Conservation (phyloP, 352 stramenopile species). For the Phytophthora ramorum region DNA sequence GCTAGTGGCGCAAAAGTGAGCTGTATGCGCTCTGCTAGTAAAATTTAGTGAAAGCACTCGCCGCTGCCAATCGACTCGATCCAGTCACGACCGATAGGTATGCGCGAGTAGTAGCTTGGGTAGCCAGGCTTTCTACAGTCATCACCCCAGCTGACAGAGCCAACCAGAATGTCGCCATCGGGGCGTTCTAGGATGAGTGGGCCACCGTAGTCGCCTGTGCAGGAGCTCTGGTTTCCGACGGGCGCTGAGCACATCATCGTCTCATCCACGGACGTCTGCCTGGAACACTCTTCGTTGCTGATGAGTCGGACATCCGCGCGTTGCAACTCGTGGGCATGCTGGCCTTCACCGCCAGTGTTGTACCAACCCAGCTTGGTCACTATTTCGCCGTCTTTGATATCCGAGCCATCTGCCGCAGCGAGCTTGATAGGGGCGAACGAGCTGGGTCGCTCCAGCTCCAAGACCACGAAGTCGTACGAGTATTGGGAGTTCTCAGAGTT, state of each 20-base stretch:
- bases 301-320: slow-evolving; percentile 48
- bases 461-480: slow-evolving; percentile 48
- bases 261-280: slow-evolving; percentile 32
- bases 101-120: slow-evolving; percentile 53
- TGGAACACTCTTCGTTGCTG: slow-evolving; percentile 38
- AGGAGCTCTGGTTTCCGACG: slow-evolving; percentile 33
- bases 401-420: slow-evolving; percentile 26
- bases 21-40: no score
- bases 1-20: no score
- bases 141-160: slow-evolving; percentile 52
- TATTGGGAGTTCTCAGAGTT: slow-evolving; percentile 10
- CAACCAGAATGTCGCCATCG: slow-evolving; percentile 41
- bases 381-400: slow-evolving; percentile 30
- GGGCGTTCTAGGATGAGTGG: slow-evolving; percentile 43
- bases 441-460: slow-evolving; percentile 42
- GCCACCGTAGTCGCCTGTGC: slow-evolving; percentile 60
- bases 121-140: slow-evolving; percentile 46
- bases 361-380: slow-evolving; percentile 40
- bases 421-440: slow-evolving; percentile 37
- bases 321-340: slow-evolving; percentile 31
- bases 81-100: slow-evolving; percentile 47
- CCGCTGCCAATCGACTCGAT: slow-evolving; percentile 29
- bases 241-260: slow-evolving; percentile 55
- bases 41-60: slow-evolving; percentile 9
- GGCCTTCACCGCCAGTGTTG: slow-evolving; percentile 21